Evolutionary conservation across 371 early-diverging fungal genomes (phyloP), one percentile per base, ranked within the genome.

Genomic region (Choanephora cucurbitarum): DNA sequence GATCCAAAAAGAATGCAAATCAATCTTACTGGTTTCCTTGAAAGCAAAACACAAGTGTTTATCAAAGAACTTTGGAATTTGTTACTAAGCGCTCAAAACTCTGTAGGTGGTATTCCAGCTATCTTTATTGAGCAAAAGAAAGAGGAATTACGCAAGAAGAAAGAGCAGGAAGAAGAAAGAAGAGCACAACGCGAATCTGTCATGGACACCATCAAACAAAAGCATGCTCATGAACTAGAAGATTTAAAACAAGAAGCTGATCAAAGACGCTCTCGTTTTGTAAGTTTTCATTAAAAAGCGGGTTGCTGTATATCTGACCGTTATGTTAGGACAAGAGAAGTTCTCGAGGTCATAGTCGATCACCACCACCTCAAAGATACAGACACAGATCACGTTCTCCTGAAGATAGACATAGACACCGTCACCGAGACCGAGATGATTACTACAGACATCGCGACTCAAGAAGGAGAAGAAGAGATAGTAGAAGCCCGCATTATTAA

Each of bases 21-120:
- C 70, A 91, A 93, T 64, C 76, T 98, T n/a, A 94, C 95, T 1
- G 96, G 96, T 14, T 98, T 98, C 67, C 69, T 98, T 41, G 95
- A 95, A 59, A 75, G 80, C 49, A 91, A 92, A 41, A 80, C 98
- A 3, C 80, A 81, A 40, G 62, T 58, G 7, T 97, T 98, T 72
- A 83, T 96, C 60, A 73, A 82, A 39, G 91, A 92, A 52, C 83
- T 98, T 7, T 98, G 97, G 96, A 76, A 77, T n/a, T 72, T 95
- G 21, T 76, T 98, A 18, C 60, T 96, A 37, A 92, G 92, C 64
- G 97, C 98, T 1, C 96, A 96, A 62, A 81, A 79, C 43, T 82
- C 84, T 46, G 70, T 83, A 11, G 85, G 86, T 43, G 98, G 98
- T 7, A 92, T 98, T 54, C 98, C 98, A 0, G 73, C 86, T 39